Percentiles rank a stretch among this genome's conserved stretches.
phyloP scores from a whole-genome alignment of 192 early-diverging fungal genomes.

The Linnemannia elongata region DNA sequence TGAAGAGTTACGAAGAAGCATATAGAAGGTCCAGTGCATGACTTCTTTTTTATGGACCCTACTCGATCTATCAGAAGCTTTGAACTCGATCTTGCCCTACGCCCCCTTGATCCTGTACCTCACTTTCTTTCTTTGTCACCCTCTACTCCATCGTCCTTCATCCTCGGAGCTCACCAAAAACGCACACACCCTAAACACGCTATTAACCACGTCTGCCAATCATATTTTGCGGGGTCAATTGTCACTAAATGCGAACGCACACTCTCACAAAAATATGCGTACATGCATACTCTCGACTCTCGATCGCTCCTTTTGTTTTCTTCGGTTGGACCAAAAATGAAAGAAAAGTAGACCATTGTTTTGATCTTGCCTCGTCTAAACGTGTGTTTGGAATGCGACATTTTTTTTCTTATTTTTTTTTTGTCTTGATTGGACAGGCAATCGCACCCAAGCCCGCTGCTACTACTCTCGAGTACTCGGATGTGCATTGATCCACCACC shows the following conservation, averaged over 20 bases:
- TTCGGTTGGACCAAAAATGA: not conserved
- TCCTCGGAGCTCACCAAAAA: not conserved
- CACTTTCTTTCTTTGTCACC: not conserved
- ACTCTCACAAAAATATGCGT: not conserved
- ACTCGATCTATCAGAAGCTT: not conserved
- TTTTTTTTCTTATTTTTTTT: not conserved
- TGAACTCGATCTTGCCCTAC: not conserved
- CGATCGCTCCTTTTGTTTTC: not conserved
- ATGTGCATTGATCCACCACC: not conserved
- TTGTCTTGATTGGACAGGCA: not conserved
- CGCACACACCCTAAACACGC: slow-evolving; percentile 4
- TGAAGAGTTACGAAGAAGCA: not conserved
- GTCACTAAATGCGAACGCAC: not conserved
- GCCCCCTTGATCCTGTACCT: not conserved
- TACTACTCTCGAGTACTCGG: not conserved
- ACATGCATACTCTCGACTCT: not conserved
- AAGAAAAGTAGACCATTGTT: not conserved
- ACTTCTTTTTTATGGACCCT: not conserved
- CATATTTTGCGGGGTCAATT: not conserved
- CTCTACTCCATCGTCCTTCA: not conserved
- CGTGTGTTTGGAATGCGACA: slow-evolving; percentile 8
- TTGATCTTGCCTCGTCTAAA: not conserved
- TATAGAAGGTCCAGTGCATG: not conserved
- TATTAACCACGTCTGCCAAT: not conserved
- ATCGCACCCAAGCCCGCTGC: not conserved